Evolutionary conservation across 2,329 filamentous ascomycete species (phyloP).

Genomic region (Lecanicillium sp.): DNA sequence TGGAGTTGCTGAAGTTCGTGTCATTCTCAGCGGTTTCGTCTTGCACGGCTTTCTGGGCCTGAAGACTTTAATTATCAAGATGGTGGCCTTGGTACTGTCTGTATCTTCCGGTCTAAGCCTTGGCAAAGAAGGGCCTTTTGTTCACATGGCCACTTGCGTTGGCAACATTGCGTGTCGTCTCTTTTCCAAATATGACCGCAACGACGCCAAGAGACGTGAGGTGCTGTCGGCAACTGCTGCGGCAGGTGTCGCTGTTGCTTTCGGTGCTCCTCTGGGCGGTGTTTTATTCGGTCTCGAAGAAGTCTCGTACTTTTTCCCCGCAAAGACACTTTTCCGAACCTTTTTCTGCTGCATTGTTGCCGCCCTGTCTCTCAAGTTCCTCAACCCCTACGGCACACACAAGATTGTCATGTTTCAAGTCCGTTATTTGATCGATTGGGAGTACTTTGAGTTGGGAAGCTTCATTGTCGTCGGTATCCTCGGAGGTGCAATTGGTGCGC

Average conservation of each 20-base stretch:
- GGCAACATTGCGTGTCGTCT: slow-evolving; percentile 91
- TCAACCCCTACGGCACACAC: slow-evolving; percentile 91
- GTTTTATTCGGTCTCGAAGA: slow-evolving; percentile 92
- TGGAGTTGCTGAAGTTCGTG: slow-evolving; percentile 93
- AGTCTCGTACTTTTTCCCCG: slow-evolving; percentile 94
- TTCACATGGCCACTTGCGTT: slow-evolving; percentile 93
- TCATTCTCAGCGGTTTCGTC: slow-evolving; percentile 96
- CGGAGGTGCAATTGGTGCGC: slow-evolving; percentile 74
- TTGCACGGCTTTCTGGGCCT: slow-evolving; percentile 90
- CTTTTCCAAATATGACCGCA: slow-evolving; percentile 89
- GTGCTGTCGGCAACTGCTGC: slow-evolving; percentile 89
- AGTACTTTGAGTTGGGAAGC: slow-evolving; percentile 78
- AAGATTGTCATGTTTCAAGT: slow-evolving; percentile 98
- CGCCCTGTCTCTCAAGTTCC: slow-evolving; percentile 82
- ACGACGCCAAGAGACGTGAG: slow-evolving; percentile 90
- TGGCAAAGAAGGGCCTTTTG: slow-evolving; percentile 90
- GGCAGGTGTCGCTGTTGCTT: slow-evolving; percentile 87
- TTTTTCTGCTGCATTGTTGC: slow-evolving; percentile 98
- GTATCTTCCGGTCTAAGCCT: slow-evolving; percentile 89
- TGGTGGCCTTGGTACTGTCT: slow-evolving; percentile 72
- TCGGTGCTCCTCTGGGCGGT: slow-evolving; percentile 79
- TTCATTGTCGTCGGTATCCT: slow-evolving; percentile 83
- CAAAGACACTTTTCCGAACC: slow-evolving; percentile 92
- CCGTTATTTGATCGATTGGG: slow-evolving; percentile 83
- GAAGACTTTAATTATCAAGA: slow-evolving; percentile 80